Evolutionary conservation across 257 asterid species (phyloP), one percentile per base, ranked within the genome.

Genomic region (Salvia miltiorrhiza): DNA sequence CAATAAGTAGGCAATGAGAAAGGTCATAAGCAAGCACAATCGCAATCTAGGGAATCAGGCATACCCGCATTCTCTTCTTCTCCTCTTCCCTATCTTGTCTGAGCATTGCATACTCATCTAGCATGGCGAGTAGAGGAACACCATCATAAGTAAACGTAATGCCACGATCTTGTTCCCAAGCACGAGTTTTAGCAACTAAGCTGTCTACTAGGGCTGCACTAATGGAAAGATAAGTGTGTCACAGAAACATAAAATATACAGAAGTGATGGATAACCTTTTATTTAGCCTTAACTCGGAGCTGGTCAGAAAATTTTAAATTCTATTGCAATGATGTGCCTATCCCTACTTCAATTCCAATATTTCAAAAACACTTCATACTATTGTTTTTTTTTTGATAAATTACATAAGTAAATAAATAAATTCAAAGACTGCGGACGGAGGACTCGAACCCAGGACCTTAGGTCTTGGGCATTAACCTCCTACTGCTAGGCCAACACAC

Each of bases 91-190:
- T 82, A 68, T 94, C 99, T 1, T 82, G 97, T 73, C 99, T 82
- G 78, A 94, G 97, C 97, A 91, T 86, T 75, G 85, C 88, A 70
- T 94, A 94, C 82, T 94, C 97, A 17, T 91, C 97, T 57, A 94
- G 90, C 99, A 94, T 94, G 23, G 99, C 97, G 54, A 94, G 98
- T 21, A 94, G 83, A 61, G 99, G 97, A 70, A 94, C 99, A 23
- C 97, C 99, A 61, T 94, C 99, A 72, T 94, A 94, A 1, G 87
- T 81, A 74, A 91, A 94, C 65, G 95, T 80, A 19, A 86, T 72
- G 52, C 84, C 96, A 10, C 88, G 86, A 19, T 94, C 99, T 79
- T 91, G 84, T 81, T 94, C 98, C 99, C 99, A 94, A 59, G 90
- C 88, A 70, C 88, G 93, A 30, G 96, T 92, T 78, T 94, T 94